Conservation (phyloP, 805 yeast species). For the Candida sphagnicola region DNA sequence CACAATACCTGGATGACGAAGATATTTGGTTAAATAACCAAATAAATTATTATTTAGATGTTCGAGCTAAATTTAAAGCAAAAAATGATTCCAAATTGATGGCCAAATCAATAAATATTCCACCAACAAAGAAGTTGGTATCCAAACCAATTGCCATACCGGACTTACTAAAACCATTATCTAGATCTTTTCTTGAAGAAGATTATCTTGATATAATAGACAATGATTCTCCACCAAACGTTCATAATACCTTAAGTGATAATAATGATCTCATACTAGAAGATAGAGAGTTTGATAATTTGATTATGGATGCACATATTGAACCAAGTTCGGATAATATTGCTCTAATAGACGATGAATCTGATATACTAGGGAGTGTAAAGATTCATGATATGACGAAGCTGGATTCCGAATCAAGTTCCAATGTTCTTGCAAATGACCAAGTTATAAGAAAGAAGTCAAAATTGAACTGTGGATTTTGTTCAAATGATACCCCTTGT, state of each 20-base stretch:
- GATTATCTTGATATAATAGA: background rate
- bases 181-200: background rate
- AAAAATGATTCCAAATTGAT: slow-evolving; percentile 4
- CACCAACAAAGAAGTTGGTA: background rate
- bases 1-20: slow-evolving; percentile 8
- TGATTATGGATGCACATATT: slow-evolving; percentile 7
- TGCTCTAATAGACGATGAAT: slow-evolving; percentile 1
- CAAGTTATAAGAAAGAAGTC: slow-evolving; percentile 12
- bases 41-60: slow-evolving; percentile 18
- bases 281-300: slow-evolving; percentile 13
- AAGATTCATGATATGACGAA: slow-evolving; percentile 1
- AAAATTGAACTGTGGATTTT: slow-evolving; percentile 32
- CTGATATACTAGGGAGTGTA: background rate
- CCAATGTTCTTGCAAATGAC: slow-evolving; percentile 4
- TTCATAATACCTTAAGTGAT: slow-evolving; percentile 1
- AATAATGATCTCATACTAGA: slow-evolving; percentile 11
- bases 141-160: background rate
- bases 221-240: background rate
- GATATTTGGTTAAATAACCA: slow-evolving; percentile 17
- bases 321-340: background rate
- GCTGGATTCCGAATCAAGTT: background rate
- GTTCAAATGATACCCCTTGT: slow-evolving; percentile 37
- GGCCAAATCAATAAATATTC: background rate
- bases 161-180: slow-evolving; percentile 1
- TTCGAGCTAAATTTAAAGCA: slow-evolving; percentile 14